A percentile compares a stretch with the other conserved stretches of the same genome.
phyloP scores from a whole-genome alignment of 208 protist genomes.

The Polymyxa betae region DNA sequence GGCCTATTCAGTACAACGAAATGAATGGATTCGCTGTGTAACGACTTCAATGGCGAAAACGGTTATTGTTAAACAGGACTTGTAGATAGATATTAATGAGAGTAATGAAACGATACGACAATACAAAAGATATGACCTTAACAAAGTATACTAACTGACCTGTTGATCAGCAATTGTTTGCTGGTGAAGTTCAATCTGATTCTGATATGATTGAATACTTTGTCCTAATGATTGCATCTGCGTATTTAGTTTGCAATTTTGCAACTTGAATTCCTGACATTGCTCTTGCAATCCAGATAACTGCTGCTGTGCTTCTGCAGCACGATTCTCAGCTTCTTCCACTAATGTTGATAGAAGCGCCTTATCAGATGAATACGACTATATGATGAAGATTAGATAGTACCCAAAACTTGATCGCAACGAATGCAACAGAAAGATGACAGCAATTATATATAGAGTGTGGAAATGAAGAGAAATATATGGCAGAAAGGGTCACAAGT shows the following conservation, averaged over 20 bases:
- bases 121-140: no score
- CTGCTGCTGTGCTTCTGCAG: background rate
- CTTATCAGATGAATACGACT: constrained; percentile 40
- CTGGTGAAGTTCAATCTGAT: background rate
- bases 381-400: background rate
- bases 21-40: no score
- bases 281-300: background rate
- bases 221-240: background rate
- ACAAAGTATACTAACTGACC: no score
- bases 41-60: no score
- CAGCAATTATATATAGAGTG: no score
- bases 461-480: no score
- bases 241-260: background rate
- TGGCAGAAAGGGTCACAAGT: no score
- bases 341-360: background rate
- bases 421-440: no score
- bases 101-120: no score
- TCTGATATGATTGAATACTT: background rate
- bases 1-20: background rate
- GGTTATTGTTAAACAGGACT: no score
- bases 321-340: background rate
- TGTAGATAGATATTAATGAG: no score
- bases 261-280: no score
- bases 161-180: constrained; percentile 30
- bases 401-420: background rate